Evolutionary conservation across 768 basidiomycete species (phyloP).

Genomic region (Hirschioporus abietinus): DNA sequence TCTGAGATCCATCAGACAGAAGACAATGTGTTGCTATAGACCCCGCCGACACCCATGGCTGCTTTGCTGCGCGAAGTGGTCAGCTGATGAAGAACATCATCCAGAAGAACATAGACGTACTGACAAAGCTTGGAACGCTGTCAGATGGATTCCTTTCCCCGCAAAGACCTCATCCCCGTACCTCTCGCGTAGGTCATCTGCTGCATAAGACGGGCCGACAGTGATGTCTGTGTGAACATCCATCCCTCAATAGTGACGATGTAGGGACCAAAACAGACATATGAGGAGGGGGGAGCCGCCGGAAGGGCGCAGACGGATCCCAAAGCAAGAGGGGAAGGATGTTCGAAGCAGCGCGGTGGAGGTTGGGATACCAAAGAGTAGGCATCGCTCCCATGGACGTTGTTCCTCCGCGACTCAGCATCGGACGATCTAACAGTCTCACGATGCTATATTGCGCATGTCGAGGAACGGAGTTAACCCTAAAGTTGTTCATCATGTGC

Average conservation of each 20-base stretch:
- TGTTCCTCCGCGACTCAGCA: not conserved
- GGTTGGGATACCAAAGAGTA: not conserved
- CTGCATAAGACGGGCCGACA: not conserved
- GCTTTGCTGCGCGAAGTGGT: not conserved
- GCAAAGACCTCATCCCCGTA: not conserved
- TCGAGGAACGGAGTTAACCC: not conserved
- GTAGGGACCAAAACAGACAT: not conserved
- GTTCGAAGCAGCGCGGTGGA: not conserved
- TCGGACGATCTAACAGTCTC: not conserved
- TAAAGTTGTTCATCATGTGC: not conserved
- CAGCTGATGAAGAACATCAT: not conserved
- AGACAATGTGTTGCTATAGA: not conserved
- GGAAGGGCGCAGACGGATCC: not conserved
- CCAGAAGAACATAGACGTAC: not conserved
- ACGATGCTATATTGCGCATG: constrained; percentile 1
- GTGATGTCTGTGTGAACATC: not conserved
- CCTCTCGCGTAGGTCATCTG: not conserved
- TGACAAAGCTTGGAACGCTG: not conserved
- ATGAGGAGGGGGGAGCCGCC: not conserved
- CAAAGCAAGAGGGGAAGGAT: not conserved
- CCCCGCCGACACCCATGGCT: not conserved
- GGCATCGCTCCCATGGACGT: not conserved
- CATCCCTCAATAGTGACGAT: not conserved
- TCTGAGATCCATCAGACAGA: not conserved
- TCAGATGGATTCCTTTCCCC: not conserved